Evolutionary conservation across 176 grass and related monocot species (phyloP), one percentile per base, ranked within the genome.

Genomic region (Aechmea fasciata): DNA sequence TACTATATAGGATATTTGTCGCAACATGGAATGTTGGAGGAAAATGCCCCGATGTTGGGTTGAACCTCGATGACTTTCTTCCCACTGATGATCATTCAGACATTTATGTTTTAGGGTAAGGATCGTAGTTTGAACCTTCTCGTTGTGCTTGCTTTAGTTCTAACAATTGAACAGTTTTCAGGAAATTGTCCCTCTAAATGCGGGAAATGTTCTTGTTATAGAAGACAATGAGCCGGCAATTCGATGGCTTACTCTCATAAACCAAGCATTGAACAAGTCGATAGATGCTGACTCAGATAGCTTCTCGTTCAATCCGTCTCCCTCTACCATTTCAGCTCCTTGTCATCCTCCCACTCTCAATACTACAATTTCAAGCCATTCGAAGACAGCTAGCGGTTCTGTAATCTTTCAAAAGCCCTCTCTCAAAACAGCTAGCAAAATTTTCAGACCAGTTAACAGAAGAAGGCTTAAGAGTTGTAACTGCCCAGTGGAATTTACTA

Each of bases 171-270:
- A 76, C 90, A 96, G 91, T 54, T 96, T 96, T 82, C 91, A 96
- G 80, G 91, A 96, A 83, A 88, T 96, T 65, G 91, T 96, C n/a
- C 91, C 91, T 71, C 85, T 96, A 57, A 96, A 96, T 88, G 87
- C 87, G 0, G 90, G 90, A 62, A 94, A 94, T 71, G 90, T 94
- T 68, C 81, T 94, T 72, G 90, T 90, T 69, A 82, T 94, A 20
- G 90, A 90, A 94, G 90, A 94, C 78, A 79, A 74, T 0, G 90
- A 94, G 78, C 87, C 91, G 72, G 84, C 91, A 70, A 65, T 76
- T 80, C 87, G 82, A 75, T 96, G 91, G 87, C 79, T 96, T 49
- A 78, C 87, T 73, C 75, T 96, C 54, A 85, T 96, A 75, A 87
- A 87, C 29, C 70, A 76, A 62, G 80, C 61, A 0, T 73, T 96